These are phyloP conservation scores for Oryza coarctata DNA, from an alignment of 176 grass and related monocot genomes.

Conservation along the genomic window DNA sequence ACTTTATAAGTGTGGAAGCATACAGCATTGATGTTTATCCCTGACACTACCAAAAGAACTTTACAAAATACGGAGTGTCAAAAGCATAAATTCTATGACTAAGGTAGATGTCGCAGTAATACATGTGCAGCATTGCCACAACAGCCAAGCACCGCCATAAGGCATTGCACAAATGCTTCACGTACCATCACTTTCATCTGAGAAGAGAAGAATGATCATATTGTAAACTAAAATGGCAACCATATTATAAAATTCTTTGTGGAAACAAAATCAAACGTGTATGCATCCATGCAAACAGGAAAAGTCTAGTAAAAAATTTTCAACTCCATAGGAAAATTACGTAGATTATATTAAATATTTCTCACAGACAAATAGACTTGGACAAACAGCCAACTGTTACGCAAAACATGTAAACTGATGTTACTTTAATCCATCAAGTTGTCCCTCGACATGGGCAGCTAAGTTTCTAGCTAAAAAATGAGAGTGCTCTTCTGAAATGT, in stretches of 20 bases:
- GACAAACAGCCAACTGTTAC: background rate
- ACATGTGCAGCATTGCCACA: constrained; percentile 35
- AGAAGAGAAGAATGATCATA: constrained; percentile 69
- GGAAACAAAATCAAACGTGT: constrained; percentile 30
- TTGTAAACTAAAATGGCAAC: constrained; percentile 45
- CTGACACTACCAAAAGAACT: background rate
- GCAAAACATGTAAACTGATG: background rate
- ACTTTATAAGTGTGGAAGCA: constrained; percentile 32
- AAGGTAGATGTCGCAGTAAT: background rate
- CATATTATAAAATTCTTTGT: constrained; percentile 26
- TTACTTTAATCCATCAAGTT: constrained; percentile 38
- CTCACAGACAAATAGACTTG: background rate
- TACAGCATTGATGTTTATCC: constrained; percentile 8
- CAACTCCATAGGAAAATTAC: background rate
- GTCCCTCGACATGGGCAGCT: constrained; percentile 6
- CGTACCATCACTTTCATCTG: constrained; percentile 97
- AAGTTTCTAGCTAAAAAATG: constrained; percentile 33
- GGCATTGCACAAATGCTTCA: constrained; percentile 64
- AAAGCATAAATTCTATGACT: constrained; percentile 40
- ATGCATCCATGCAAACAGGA: constrained; percentile 12
- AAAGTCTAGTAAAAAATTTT: background rate
- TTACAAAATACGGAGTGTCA: constrained; percentile 39
- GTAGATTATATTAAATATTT: constrained; percentile 11
- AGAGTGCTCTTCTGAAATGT: too few relatives aligned
- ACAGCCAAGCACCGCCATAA: constrained; percentile 61